A percentile compares a stretch with the other conserved stretches of the same genome.
phyloP scores from a whole-genome alignment of 257 asterid species.

The Salvia miltiorrhiza region DNA sequence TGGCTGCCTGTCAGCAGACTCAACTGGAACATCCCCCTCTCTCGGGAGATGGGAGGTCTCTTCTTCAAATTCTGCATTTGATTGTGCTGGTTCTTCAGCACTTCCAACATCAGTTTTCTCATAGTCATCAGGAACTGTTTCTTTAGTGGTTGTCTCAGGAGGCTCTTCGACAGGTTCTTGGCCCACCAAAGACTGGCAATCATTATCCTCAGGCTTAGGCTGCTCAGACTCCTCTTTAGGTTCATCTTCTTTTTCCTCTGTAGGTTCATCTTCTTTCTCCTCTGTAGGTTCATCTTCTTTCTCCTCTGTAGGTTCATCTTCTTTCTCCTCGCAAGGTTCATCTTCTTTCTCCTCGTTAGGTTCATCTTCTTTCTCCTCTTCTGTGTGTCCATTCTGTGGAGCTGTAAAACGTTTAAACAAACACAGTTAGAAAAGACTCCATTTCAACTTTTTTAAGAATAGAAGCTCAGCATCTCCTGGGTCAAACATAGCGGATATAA shows the following conservation, averaged over 20 bases:
- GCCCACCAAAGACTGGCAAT: slow-evolving; percentile 23
- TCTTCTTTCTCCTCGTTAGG: slow-evolving; percentile 27
- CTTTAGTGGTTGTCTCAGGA: slow-evolving; percentile 19
- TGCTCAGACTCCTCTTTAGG: slow-evolving; percentile 24
- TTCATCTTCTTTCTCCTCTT: slow-evolving; percentile 26
- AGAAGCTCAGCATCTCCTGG: neutral
- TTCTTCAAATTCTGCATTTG: slow-evolving; percentile 36
- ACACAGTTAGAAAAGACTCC: neutral
- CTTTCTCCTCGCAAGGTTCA: slow-evolving; percentile 25
- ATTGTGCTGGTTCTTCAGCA: slow-evolving; percentile 27
- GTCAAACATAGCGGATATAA: neutral
- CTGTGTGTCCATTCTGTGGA: slow-evolving; percentile 30
- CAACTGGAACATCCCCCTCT: slow-evolving; percentile 48
- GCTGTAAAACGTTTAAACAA: slow-evolving; percentile 14
- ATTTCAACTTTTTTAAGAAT: neutral
- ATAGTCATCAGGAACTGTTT: slow-evolving; percentile 30
- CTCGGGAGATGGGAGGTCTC: slow-evolving; percentile 39
- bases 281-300: slow-evolving; percentile 24
- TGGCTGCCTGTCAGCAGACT: slow-evolving; percentile 30
- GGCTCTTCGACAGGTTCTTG: slow-evolving; percentile 38
- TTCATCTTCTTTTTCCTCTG: slow-evolving; percentile 27
- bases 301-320: slow-evolving; percentile 23
- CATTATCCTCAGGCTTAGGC: slow-evolving; percentile 23
- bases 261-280: slow-evolving; percentile 25
- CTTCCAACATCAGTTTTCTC: slow-evolving; percentile 31